phyloP scores from a whole-genome alignment of 2,329 filamentous ascomycete genomes.

The Xylaria sp. region DNA sequence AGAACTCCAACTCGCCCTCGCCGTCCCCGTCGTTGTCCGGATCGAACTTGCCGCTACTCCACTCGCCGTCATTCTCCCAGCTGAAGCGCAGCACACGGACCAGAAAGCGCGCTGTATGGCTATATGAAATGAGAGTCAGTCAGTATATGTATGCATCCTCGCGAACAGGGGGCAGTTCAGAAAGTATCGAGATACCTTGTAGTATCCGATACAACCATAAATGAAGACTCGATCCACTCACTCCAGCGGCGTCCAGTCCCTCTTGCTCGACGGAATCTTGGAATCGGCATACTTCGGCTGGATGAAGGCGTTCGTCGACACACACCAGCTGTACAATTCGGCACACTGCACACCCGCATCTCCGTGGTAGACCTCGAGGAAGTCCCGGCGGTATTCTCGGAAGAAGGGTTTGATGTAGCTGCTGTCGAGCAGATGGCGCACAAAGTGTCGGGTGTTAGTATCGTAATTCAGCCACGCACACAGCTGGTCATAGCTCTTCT shows the following conservation, averaged over 20 bases:
- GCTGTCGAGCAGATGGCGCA: conserved; percentile 39
- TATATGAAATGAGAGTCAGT: not conserved
- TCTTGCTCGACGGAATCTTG: conserved; percentile 32
- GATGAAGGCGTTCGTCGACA: conserved; percentile 37
- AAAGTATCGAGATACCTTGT: not conserved
- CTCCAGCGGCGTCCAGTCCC: conserved; percentile 42
- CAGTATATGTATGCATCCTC: not conserved
- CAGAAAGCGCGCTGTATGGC: conserved; percentile 45
- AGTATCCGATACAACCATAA: not conserved
- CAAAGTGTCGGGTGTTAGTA: conserved; percentile 35
- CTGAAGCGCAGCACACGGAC: conserved; percentile 43
- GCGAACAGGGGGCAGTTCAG: not conserved
- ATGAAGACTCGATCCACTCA: conserved; percentile 15
- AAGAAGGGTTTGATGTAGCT: conserved; percentile 45
- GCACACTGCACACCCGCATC: conserved; percentile 38
- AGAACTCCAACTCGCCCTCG: conserved; percentile 44
- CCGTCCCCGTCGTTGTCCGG: conserved; percentile 38
- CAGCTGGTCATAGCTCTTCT: conserved; percentile 40
- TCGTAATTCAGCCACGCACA: conserved; percentile 43
- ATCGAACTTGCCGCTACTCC: conserved; percentile 42
- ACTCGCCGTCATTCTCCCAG: conserved; percentile 44
- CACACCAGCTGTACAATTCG: conserved; percentile 38
- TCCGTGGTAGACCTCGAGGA: conserved; percentile 39
- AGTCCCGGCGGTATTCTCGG: conserved; percentile 44
- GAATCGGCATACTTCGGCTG: conserved; percentile 32